Percentiles rank a stretch among this genome's conserved stretches.
Evolutionary conservation across 2,329 filamentous ascomycete genomes (phyloP).

Genomic region (Teratosphaeria epicoccoides): DNA sequence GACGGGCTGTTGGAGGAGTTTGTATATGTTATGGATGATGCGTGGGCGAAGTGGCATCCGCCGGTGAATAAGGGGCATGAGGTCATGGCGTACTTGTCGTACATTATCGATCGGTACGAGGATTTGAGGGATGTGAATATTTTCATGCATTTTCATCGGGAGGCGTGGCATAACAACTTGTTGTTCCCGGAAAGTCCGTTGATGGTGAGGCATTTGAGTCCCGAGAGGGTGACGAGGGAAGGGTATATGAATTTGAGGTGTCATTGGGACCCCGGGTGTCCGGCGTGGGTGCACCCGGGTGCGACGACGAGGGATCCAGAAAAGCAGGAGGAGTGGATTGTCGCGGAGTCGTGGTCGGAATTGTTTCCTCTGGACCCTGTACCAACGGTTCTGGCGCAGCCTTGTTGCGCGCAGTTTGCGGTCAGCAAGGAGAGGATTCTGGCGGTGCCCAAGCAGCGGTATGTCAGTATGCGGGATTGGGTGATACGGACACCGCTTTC

Average conservation of each 20-base stretch:
- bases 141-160: slow-evolving; percentile 52
- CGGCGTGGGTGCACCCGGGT: slow-evolving; percentile 43
- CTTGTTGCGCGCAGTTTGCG: slow-evolving; percentile 56
- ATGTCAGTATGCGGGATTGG: slow-evolving; percentile 51
- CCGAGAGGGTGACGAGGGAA: slow-evolving; percentile 36
- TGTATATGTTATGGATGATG: slow-evolving; percentile 45
- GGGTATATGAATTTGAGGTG: slow-evolving; percentile 48
- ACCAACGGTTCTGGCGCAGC: slow-evolving; percentile 44
- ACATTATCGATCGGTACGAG: slow-evolving; percentile 53
- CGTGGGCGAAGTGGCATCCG: slow-evolving; percentile 35
- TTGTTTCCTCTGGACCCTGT: slow-evolving; percentile 39
- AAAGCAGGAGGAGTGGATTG: slow-evolving; percentile 35
- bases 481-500: slow-evolving; percentile 45
- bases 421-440: slow-evolving; percentile 47
- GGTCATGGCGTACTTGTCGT: slow-evolving; percentile 51
- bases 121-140: slow-evolving; percentile 47
- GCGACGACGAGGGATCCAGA: slow-evolving; percentile 24
- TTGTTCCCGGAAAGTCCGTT: slow-evolving; percentile 34
- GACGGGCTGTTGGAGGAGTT: slow-evolving; percentile 29
- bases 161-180: slow-evolving; percentile 49
- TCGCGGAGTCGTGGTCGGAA: slow-evolving; percentile 37
- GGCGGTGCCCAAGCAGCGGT: slow-evolving; percentile 42
- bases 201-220: slow-evolving; percentile 37
- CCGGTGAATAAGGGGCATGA: slow-evolving; percentile 52
- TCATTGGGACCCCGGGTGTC: slow-evolving; percentile 46